Evolutionary conservation across 2,329 filamentous ascomycete genomes (phyloP), one percentile per base, ranked within the genome.

Genomic region (Aspergillus sp.): DNA sequence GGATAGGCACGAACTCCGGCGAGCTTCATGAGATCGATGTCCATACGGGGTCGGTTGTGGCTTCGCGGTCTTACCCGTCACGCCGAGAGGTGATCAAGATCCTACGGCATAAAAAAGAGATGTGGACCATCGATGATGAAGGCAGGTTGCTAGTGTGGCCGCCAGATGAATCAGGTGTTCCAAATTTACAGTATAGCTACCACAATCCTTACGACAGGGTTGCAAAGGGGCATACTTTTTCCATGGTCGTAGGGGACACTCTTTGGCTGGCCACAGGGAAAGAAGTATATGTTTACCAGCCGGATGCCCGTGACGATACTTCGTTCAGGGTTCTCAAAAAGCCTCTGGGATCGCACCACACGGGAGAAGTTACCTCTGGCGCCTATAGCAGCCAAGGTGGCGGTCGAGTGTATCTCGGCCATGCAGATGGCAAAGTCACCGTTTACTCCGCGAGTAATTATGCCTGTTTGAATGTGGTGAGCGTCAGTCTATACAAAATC

Each of bases 121-220:
- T 99, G 72, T 99, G 95, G 95, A 93, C 93, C 0, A 74, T 99
- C 48, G 95, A 98, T 70, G 93, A 97, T 62, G 87, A 89, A 47
- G 95, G 95, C 11, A 90, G 89, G 46, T 78, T 99, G 14, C 87
- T 91, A 64, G 84, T 98, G 5, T 99, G 95, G 95, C 87, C 86
- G 1, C 88, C 93, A 4, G 90, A 92, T 66, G 82, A 85, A 46
- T 84, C 84, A 6, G 88, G 89, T 0, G 82, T 87, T 27, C 92
- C 93, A 1, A 93, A 86, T 60, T 76, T 98, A 31, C 84, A 86
- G 56, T 85, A 87, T 56, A 88, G 84, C 55, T 91, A 91, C 21
- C 88, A 90, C 66, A 88, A 86, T 39, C 72, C 76, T 2, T 71
- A 72, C 41, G 96, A 90, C 73, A 87, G 91, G 57, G 78, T 96